Conservation (phyloP, 2,329 filamentous ascomycete genomes). For the Tolypocladium inflatum region DNA sequence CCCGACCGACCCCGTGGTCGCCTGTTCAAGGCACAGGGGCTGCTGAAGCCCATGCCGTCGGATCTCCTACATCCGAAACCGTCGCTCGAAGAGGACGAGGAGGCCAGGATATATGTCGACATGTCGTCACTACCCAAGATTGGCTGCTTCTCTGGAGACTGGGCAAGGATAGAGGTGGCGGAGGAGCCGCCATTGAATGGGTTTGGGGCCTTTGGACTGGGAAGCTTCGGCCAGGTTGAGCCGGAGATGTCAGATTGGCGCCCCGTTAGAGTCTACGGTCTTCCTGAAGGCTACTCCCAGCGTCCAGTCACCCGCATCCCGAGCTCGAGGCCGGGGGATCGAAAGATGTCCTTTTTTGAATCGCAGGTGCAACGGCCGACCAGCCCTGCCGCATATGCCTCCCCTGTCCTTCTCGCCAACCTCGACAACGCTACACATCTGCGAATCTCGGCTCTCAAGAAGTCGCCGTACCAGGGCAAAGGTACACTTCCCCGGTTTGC, state of each 20-base stretch:
- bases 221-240: constrained; percentile 45
- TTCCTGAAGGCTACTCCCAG: constrained; percentile 65
- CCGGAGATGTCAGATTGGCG: constrained; percentile 61
- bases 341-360: constrained; percentile 54
- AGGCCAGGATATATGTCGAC: constrained; percentile 84
- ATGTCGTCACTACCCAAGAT: constrained; percentile 77
- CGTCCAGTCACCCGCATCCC: constrained; percentile 52
- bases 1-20: constrained; percentile 64
- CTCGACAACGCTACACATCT: constrained; percentile 70
- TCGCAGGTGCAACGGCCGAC: constrained; percentile 54
- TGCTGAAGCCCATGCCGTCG: constrained; percentile 61
- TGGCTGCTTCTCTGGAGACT: constrained; percentile 95
- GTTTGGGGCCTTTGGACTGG: constrained; percentile 57
- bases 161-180: constrained; percentile 76
- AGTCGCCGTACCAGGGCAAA: constrained; percentile 37
- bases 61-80: constrained; percentile 82
- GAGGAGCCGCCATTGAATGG: constrained; percentile 63
- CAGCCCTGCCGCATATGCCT: constrained; percentile 61
- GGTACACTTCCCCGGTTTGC: constrained; percentile 47
- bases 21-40: constrained; percentile 73
- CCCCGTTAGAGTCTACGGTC: constrained; percentile 77
- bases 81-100: constrained; percentile 67
- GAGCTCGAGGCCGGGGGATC: constrained; percentile 40
- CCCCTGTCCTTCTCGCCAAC: constrained; percentile 81
- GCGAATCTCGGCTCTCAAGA: constrained; percentile 63